A percentile compares a stretch with the other conserved stretches of the same genome.
Evolutionary conservation across 345 rosid species (phyloP).

Genomic region (Orychophragmus violaceus): DNA sequence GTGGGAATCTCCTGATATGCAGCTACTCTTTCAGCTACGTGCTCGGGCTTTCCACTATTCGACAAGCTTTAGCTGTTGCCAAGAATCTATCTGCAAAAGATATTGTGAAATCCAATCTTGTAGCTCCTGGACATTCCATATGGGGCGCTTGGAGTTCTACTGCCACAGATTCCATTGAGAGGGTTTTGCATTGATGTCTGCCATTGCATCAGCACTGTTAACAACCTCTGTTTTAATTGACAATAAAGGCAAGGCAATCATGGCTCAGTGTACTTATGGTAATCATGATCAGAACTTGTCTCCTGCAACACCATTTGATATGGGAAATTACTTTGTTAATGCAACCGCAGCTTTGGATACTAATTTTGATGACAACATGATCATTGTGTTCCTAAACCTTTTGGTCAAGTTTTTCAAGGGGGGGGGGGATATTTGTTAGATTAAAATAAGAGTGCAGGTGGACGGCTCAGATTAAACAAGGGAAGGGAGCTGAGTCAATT

Average conservation of each 20-base stretch:
- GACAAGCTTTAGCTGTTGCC: conserved; percentile 70
- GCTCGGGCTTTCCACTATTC: conserved; percentile 83
- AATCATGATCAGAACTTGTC: conserved; percentile 69
- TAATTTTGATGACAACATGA: too few relatives aligned
- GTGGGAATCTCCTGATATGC: conserved; percentile 82
- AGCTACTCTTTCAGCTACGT: conserved; percentile 93
- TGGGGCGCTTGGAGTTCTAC: conserved; percentile 98
- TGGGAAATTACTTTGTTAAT: conserved; percentile 93
- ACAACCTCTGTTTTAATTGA: conserved; percentile 60
- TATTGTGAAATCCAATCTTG: conserved; percentile 85
- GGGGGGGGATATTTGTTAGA: too few relatives aligned
- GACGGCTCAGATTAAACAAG: too few relatives aligned
- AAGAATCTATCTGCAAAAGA: conserved; percentile 84
- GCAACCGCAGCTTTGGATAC: conserved; percentile 90
- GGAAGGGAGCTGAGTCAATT: too few relatives aligned
- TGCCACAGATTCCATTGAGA: conserved; percentile 84
- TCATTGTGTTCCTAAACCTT: too few relatives aligned
- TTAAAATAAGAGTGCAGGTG: too few relatives aligned
- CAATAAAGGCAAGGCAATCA: conserved; percentile 63
- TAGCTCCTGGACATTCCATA: conserved; percentile 86
- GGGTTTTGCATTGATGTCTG: conserved; percentile 90
- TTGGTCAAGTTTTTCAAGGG: too few relatives aligned
- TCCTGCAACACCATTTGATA: conserved; percentile 94
- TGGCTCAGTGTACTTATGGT: conserved; percentile 90
- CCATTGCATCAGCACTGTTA: conserved; percentile 84